Conservation (phyloP, 148 eudicot species). For the Rhododendron molle region DNA sequence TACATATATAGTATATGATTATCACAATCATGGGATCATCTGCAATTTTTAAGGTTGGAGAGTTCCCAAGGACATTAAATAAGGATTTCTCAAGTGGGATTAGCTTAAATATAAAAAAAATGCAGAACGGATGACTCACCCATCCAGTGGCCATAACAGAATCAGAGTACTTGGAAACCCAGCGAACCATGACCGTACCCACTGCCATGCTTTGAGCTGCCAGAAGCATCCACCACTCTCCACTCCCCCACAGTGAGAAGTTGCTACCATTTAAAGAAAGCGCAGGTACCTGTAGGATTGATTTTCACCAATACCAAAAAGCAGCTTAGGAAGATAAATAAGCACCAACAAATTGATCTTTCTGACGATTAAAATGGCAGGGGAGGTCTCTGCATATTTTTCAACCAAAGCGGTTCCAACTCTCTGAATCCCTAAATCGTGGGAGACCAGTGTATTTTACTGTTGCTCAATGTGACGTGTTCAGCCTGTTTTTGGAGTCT, state of each 20-base stretch:
- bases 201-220: conserved; percentile 99
- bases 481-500: neutral
- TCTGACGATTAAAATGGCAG: neutral
- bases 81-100: neutral
- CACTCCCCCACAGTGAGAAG: conserved; percentile 96
- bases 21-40: neutral
- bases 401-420: neutral
- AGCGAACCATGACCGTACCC: conserved; percentile 97
- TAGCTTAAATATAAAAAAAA: neutral
- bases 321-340: neutral
- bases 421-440: neutral
- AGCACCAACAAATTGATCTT: neutral
- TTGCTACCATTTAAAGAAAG: conserved; percentile 43
- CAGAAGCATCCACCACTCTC: conserved; percentile 99
- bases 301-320: conserved; percentile 6
- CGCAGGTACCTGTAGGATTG: conserved; percentile 64
- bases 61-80: neutral
- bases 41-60: neutral
- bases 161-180: conserved; percentile 96
- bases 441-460: neutral
- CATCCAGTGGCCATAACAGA: conserved; percentile 99
- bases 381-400: neutral
- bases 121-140: conserved; percentile 37
- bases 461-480: neutral
- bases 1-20: neutral